Conservation (phyloP, 2,329 filamentous ascomycete species). For the Dendryphion nanum region DNA sequence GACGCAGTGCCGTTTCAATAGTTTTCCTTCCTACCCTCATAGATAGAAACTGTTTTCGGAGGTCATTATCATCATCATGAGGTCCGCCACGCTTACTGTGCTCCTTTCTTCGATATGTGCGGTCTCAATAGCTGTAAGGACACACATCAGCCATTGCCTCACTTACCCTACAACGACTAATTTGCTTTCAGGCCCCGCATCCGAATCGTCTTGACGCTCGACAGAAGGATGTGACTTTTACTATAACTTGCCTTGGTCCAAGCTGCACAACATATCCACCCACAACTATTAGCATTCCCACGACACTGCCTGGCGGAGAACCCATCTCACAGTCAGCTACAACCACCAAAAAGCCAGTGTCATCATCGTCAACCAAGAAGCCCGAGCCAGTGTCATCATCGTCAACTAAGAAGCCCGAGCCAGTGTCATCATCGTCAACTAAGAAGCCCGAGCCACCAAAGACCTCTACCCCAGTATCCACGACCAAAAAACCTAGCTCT, state of each 20-base stretch:
- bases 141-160: no score
- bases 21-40: no score
- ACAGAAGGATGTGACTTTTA: constrained; percentile 21
- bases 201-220: constrained; percentile 17
- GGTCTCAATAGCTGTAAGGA: constrained; percentile 21
- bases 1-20: no score
- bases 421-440: constrained; percentile 8
- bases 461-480: background rate
- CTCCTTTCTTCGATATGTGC: constrained; percentile 12
- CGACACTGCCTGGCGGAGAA: constrained; percentile 2
- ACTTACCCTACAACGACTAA: background rate
- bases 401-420: constrained; percentile 2
- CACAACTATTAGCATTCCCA: constrained; percentile 11
- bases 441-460: background rate
- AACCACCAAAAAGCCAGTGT: constrained; percentile 6
- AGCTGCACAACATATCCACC: constrained; percentile 14
- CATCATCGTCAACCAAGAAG: constrained; percentile 4
- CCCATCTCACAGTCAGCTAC: constrained; percentile 7
- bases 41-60: no score
- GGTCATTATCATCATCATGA: no score
- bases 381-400: constrained; percentile 9
- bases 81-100: constrained; percentile 12
- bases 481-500: constrained; percentile 2
- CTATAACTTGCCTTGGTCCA: constrained; percentile 25
- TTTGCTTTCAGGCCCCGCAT: constrained; percentile 17